Base-by-base conservation (phyloP, 495 filamentous ascomycete species). In the Amniculicola lignicola region DNA sequence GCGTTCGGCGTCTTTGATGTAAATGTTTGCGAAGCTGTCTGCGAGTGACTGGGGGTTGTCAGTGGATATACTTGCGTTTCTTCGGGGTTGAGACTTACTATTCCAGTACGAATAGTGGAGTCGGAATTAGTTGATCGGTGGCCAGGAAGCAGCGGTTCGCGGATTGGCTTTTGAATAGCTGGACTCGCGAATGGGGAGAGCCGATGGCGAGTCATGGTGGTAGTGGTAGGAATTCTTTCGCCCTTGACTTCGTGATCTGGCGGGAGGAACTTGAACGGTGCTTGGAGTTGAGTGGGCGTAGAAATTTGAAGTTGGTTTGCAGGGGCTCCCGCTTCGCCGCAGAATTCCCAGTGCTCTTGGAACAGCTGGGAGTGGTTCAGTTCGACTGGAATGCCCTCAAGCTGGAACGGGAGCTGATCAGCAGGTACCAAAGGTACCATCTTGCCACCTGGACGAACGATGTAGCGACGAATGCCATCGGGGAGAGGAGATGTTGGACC, bases 371-470 rank as follows among this genome's bases (percentile, higher is more conserved):
- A 25, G 16, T 60, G 47, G 19, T 9, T 49, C 16, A 54, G 12
- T 23, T 48, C 11, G 12, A 16, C 25, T 22, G 49, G 57, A 29
- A 59, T 18, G 0, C 38, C 48, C 14, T 46, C 16, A 15, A 59
- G 39, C 16, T 24, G 4, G 24, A 52, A 52, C 1, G 55, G 47
- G 27, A 51, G 54, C 33, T 38, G 40, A 27, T 59, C 48, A 14
- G 18, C 35, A 2, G 55, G 55, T 2, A 59, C 41, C 2, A 59
- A 48, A 6, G 55, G 55, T 7, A 59, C 41, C 55, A 52, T 53
- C 5, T 16, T 31, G 7, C 43, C 14, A 4, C 25, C 43, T 19
- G 16, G 38, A 12, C 47, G 37, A 16, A 51, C 25, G 21, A 57
- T 51, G 39, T 51, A 51, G 27, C 31, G 46, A 16, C 33, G 44